Evolutionary conservation across 1,284 basidiomycete genomes (phyloP).

Genomic region (Puccinia coronata): DNA sequence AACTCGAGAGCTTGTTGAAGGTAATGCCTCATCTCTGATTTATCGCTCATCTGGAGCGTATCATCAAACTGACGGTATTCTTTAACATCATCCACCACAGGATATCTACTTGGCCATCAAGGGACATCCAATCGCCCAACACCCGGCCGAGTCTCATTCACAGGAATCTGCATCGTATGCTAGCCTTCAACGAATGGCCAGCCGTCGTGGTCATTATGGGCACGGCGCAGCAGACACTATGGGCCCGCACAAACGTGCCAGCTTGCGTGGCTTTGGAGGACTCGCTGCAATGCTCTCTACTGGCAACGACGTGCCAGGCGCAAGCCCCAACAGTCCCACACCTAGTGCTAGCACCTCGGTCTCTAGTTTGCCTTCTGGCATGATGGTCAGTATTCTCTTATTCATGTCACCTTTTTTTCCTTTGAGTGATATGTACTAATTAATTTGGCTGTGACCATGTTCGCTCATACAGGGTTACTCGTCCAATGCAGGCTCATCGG

Average conservation of each 20-base stretch:
- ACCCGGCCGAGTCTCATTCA: conserved; percentile 73
- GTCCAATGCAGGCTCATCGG: conserved; percentile 46
- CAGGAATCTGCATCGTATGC: conserved; percentile 75
- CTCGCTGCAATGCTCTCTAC: conserved; percentile 52
- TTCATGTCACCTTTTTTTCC: no score
- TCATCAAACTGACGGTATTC: not conserved
- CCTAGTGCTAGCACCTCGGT: conserved; percentile 71
- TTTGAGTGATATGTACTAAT: not conserved
- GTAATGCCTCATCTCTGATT: conserved; percentile 60
- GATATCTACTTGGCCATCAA: conserved; percentile 94
- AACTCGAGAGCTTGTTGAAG: conserved; percentile 82
- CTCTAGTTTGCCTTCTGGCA: conserved; percentile 51
- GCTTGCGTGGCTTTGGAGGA: conserved; percentile 52
- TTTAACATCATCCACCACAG: conserved; percentile 62
- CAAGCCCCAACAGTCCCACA: conserved; percentile 68
- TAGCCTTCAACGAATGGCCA: conserved; percentile 63
- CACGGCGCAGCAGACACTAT: conserved; percentile 24
- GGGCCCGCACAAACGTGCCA: conserved; percentile 52
- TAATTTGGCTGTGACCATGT: not conserved
- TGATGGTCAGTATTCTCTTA: conserved; percentile 52
- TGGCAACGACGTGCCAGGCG: conserved; percentile 51
- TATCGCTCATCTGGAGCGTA: conserved; percentile 27
- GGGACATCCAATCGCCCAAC: conserved; percentile 81
- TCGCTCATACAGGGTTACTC: conserved; percentile 50
- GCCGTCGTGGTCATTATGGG: conserved; percentile 51